Base-by-base conservation (phyloP, 345 rosid genomes). In the Psidium friedrichsthalianum region DNA sequence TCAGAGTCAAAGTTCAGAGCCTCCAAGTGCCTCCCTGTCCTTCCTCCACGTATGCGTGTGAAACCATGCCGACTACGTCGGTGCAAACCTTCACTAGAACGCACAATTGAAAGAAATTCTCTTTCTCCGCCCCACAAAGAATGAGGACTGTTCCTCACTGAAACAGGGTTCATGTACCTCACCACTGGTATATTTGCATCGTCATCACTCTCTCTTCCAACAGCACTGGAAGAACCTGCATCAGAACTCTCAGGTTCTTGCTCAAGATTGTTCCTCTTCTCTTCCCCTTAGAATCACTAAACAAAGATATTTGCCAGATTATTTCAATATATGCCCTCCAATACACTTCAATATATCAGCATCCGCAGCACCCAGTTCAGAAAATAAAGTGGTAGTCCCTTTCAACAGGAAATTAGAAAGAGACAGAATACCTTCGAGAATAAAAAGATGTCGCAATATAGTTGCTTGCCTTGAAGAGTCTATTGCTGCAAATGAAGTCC, bases 321-420 rank as follows among this genome's bases (percentile, higher is more conserved):
- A 93, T 89, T 89, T 95, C 96, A 91, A 89, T 88, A 89, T 97
- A 97, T 78, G 91, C 87, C 91, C 87, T 86, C 85, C 97, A 87
- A 97, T 91, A 89, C 94, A 95, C 92, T 91, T 97, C 92, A 97
- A 85, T 74, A 94, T 93, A 90, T 95, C 99, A 88, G 96, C 98
- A 92, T 97, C 98, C 40, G 96, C 94, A 85, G 95, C 86, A 84
- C 98, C 93, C 90, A 97, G 86, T 87, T 97, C 99, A 69, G 98
- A 90, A 59, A 95, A 91, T 88, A 97, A 92, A 85, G 94, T 87
- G 51, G 92, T 84, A 85, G 95, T 91, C 82, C 95, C 97, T 89
- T 95, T 97, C 94, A 97, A 90, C 92, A 97, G 87, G 88, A 93
- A 94, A 90, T 90, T 94, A 89, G 93, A 97, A 82, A 97, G 95